These are phyloP conservation scores for Neurospora tetraspora DNA, from an alignment of 495 filamentous ascomycete species.

Conservation along the genomic window DNA sequence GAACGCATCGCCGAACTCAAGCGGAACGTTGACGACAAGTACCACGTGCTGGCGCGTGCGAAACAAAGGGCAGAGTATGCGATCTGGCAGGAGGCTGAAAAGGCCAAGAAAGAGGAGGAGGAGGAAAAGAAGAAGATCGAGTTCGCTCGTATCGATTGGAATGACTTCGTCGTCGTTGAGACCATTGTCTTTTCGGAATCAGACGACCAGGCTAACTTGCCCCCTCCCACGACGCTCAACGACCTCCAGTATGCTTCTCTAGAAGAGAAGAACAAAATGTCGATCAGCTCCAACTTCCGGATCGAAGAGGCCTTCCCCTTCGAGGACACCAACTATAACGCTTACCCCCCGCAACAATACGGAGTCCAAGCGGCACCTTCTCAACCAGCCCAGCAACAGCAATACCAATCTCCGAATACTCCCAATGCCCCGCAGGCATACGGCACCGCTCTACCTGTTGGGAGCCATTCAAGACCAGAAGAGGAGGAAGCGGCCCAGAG, in stretches of 20 bases:
- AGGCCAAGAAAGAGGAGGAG: slow-evolving; percentile 79
- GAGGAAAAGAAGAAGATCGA: slow-evolving; percentile 74
- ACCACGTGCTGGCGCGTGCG: slow-evolving; percentile 67
- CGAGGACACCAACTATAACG: slow-evolving; percentile 44
- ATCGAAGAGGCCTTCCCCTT: slow-evolving; percentile 95
- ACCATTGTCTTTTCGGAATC: slow-evolving; percentile 87
- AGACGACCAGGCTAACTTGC: slow-evolving; percentile 78
- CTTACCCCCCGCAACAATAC: slow-evolving; percentile 21
- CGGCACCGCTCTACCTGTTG: slow-evolving; percentile 15
- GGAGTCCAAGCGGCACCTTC: slow-evolving; percentile 17
- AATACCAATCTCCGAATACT: slow-evolving; percentile 25
- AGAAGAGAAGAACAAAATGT: slow-evolving; percentile 87
- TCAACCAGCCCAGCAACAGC: slow-evolving; percentile 22
- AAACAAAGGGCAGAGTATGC: slow-evolving; percentile 79
- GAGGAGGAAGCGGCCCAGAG: slow-evolving; percentile 59
- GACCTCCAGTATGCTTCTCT: slow-evolving; percentile 89
- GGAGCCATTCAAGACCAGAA: slow-evolving; percentile 22
- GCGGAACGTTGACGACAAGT: slow-evolving; percentile 69
- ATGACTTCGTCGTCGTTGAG: slow-evolving; percentile 93
- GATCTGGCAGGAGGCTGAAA: slow-evolving; percentile 75
- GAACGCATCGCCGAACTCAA: slow-evolving; percentile 64
- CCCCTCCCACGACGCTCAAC: slow-evolving; percentile 76
- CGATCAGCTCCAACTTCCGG: slow-evolving; percentile 65
- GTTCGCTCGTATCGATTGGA: slow-evolving; percentile 94
- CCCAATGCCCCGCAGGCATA: slow-evolving; percentile 26